Percentiles rank a stretch among this genome's conserved stretches.
Conservation (phyloP, 176 grass and related monocot genomes). For the Phragmites australis region DNA sequence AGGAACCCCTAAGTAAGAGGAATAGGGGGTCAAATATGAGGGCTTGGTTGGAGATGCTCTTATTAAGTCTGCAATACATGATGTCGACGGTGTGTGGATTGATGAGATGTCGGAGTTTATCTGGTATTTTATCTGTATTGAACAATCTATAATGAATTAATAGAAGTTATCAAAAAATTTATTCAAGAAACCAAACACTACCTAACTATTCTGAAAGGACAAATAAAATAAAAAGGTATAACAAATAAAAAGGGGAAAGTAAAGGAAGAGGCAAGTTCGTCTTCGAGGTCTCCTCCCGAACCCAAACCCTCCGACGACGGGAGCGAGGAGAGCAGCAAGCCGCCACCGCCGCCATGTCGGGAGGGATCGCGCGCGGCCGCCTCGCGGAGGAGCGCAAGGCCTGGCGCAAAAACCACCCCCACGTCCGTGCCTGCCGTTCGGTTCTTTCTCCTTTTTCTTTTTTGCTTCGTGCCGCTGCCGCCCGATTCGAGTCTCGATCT, state of each 20-base stretch:
- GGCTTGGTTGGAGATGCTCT: no score
- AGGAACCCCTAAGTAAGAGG: no score
- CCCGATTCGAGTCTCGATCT: slow-evolving; percentile 34
- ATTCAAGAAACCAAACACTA: no score
- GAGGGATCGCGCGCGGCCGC: slow-evolving; percentile 69
- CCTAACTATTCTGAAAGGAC: no score
- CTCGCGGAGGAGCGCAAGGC: slow-evolving; percentile 76
- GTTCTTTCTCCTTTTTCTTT: background rate
- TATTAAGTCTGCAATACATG: no score
- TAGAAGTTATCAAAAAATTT: no score
- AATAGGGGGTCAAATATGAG: no score
- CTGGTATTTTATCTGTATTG: no score
- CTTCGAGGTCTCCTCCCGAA: background rate
- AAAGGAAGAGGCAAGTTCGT: background rate
- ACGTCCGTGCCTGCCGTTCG: slow-evolving; percentile 24
- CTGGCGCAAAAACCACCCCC: slow-evolving; percentile 75
- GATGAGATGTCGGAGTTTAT: no score
- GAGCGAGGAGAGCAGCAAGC: slow-evolving; percentile 7
- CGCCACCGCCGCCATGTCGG: slow-evolving; percentile 49
- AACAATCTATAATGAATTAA: no score
- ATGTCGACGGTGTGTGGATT: no score
- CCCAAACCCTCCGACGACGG: background rate
- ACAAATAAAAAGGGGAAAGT: background rate
- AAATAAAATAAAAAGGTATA: background rate
- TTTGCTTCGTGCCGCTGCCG: background rate